These are phyloP conservation scores for Fusarium paranaense DNA, from an alignment of 2,329 filamentous ascomycete genomes.

Conservation along the genomic window DNA sequence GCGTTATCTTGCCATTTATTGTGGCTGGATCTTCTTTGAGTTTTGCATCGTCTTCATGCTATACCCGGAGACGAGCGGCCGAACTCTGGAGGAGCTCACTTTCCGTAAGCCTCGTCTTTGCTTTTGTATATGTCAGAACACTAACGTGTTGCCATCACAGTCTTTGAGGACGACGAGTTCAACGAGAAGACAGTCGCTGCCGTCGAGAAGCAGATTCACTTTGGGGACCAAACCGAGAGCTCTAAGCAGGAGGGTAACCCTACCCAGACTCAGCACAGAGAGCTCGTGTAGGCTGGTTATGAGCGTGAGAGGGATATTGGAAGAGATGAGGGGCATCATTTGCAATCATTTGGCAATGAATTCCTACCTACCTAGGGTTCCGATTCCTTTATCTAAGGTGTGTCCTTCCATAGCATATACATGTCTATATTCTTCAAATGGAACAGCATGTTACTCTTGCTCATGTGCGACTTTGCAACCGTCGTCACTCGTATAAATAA, in stretches of 20 bases:
- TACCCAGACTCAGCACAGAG: slow-evolving; percentile 13
- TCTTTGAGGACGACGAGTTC: slow-evolving; percentile 54
- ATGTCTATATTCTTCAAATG: background rate
- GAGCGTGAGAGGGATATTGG: background rate
- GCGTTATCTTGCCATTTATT: slow-evolving; percentile 58
- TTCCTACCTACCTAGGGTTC: background rate
- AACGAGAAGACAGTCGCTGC: slow-evolving; percentile 54
- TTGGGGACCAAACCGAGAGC: slow-evolving; percentile 26
- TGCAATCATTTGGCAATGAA: background rate
- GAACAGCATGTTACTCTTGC: background rate
- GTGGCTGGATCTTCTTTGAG: slow-evolving; percentile 57
- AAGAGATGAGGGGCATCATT: background rate
- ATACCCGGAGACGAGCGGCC: slow-evolving; percentile 83
- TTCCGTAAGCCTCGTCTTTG: slow-evolving; percentile 50
- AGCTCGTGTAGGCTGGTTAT: slow-evolving; percentile 13
- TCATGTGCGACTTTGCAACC: background rate
- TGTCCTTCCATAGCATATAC: background rate
- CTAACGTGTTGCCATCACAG: slow-evolving; percentile 41
- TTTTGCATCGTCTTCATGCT: slow-evolving; percentile 76
- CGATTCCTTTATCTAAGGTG: background rate
- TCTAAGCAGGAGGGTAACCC: slow-evolving; percentile 2
- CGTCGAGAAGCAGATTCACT: slow-evolving; percentile 53
- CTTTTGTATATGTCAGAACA: background rate
- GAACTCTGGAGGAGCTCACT: slow-evolving; percentile 77
- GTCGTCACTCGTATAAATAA: background rate